Evolutionary conservation across 176 grass and related monocot genomes (phyloP).

Genomic region (Triticum timopheevii): DNA sequence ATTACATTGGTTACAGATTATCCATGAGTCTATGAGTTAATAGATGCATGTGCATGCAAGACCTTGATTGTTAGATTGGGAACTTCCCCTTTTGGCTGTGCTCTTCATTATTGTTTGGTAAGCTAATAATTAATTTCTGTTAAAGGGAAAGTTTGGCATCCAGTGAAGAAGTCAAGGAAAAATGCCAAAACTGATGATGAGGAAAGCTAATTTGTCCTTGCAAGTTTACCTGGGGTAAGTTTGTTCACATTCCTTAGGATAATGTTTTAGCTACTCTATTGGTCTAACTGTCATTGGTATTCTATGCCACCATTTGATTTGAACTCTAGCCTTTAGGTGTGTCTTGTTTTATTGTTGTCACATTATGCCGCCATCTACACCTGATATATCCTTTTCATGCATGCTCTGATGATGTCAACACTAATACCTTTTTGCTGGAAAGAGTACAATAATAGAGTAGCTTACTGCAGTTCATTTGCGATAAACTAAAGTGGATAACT

Average conservation of each 20-base stretch:
- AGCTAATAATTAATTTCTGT: conserved; percentile 35
- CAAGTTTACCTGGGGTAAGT: conserved; percentile 41
- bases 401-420: not conserved
- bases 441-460: not conserved
- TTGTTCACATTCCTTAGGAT: conserved; percentile 1
- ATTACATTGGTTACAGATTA: not conserved
- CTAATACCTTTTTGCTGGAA: not conserved
- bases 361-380: conserved; percentile 10
- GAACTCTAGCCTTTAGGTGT: not conserved
- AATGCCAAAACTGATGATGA: conserved; percentile 65
- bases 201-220: conserved; percentile 41
- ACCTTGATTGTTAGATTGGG: not conserved
- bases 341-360: conserved; percentile 5
- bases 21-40: not conserved
- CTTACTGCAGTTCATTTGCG: not conserved
- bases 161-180: conserved; percentile 48
- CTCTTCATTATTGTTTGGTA: conserved; percentile 10
- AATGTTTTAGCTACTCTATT: not conserved
- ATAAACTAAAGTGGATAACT: not conserved
- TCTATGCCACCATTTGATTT: conserved; percentile 7
- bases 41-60: conserved; percentile 5
- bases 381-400: not conserved
- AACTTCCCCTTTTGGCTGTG: conserved; percentile 4
- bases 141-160: conserved; percentile 51
- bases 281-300: not conserved